phyloP scores from a whole-genome alignment of 2,329 filamentous ascomycete genomes.

The Colletotrichum falcatum region DNA sequence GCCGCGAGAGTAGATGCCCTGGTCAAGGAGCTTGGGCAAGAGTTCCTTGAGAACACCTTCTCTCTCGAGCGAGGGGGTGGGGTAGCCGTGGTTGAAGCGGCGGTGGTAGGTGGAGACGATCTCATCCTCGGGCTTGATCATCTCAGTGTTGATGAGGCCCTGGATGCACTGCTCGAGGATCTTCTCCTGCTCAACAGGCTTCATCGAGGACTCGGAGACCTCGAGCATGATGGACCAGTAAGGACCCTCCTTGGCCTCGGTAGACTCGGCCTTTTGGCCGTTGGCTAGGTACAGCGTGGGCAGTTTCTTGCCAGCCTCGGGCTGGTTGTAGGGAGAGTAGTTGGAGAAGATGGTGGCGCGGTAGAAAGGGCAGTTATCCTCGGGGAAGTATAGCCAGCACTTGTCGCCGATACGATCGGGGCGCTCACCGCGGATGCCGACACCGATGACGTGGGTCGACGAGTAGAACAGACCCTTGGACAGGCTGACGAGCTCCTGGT shows the following conservation, averaged over 20 bases:
- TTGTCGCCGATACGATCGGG: constrained; percentile 98
- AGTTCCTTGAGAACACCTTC: constrained; percentile 94
- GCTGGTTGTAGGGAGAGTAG: constrained; percentile 99
- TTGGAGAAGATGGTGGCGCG: constrained; percentile 99
- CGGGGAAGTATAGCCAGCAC: constrained; percentile 99
- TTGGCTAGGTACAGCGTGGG: constrained; percentile 87
- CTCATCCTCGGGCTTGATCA: constrained; percentile 91
- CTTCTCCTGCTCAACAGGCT: constrained; percentile 89
- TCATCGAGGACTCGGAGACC: constrained; percentile 94
- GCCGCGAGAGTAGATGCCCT: constrained; percentile 94
- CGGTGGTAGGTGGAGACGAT: constrained; percentile 99
- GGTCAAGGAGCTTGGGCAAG: constrained; percentile 89
- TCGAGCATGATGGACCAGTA: constrained; percentile 99
- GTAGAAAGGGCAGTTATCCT: constrained; percentile 99
- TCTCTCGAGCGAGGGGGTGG: constrained; percentile 93
- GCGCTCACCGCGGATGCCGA: constrained; percentile 90
- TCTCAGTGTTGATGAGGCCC: constrained; percentile 96
- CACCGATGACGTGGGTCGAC: constrained; percentile 95
- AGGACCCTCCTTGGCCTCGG: constrained; percentile 83
- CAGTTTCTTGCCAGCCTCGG: constrained; percentile 83
- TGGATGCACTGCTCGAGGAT: constrained; percentile 92
- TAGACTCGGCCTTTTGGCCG: constrained; percentile 81
- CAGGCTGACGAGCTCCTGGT: constrained; percentile 83
- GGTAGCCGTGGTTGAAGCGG: constrained; percentile 98
- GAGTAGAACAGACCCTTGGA: constrained; percentile 97